Evolutionary conservation across 75 land plant species (phyloP), one percentile per base, ranked within the genome.

Genomic region (Chamaecyparis obtusa): DNA sequence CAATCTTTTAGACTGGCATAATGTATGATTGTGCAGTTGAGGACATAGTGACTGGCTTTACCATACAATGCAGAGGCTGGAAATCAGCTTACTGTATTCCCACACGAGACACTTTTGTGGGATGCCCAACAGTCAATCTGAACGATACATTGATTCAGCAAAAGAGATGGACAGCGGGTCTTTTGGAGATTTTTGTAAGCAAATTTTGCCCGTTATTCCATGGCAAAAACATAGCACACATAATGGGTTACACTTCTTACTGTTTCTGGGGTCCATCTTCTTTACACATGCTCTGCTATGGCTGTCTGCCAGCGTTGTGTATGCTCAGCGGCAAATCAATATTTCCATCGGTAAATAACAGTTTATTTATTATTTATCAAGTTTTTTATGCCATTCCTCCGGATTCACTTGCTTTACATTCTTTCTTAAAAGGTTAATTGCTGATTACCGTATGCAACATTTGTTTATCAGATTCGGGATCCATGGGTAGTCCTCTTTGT

Each of bases 1-100:
- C 33, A 35, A 32, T 36, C 30, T 77, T 56, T 32, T 84, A 93
- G 92, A 64, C 87, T n/a, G 92, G 92, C 5, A 87, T 91, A 35
- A 44, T 88, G 64, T 91, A 91, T 88, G 94, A 92, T 35, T 91
- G 91, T 3, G 69, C 88, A 49, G 90, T 87, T 33, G 94, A 93
- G 84, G 94, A 93, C 76, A 86, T 48, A 35, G 79, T 43, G 83
- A 91, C 91, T 0, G 91, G 94, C 0, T 93, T 88, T 64, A 60
- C 75, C 8, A 43, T 93, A 32, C 90, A 91, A 24, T 89, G 91
- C 57, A 88, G 91, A 77, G 93, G 93, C 21, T 92, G 93, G 93
- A 74, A 56, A 57, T 87, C 91, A 1, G 56, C 88, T 49, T 88
- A 87, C 48, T 93, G 91, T 85, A 54, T 86, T 44, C 94, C 92